Evolutionary conservation across 257 asterid species (phyloP).

Genomic region (Marsdenia floribunda): DNA sequence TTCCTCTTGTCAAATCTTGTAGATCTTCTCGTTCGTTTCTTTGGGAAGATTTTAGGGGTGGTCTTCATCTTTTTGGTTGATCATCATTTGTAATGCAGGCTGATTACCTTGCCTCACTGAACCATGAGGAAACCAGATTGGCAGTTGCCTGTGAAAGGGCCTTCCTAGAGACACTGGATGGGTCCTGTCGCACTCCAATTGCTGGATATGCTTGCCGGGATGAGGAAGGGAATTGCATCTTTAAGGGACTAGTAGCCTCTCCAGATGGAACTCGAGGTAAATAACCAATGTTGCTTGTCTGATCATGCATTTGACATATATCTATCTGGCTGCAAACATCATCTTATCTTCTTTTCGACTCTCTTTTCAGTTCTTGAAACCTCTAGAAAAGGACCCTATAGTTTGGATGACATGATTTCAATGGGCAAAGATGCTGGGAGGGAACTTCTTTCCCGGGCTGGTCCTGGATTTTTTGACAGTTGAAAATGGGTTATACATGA

Average conservation of each 20-base stretch:
- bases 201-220: slow-evolving; percentile 82
- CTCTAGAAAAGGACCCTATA: slow-evolving; percentile 66
- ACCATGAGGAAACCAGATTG: slow-evolving; percentile 93
- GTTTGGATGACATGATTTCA: slow-evolving; percentile 60
- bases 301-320: neutral
- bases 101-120: slow-evolving; percentile 64
- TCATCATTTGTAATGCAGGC: slow-evolving; percentile 39
- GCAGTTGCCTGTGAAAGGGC: slow-evolving; percentile 92
- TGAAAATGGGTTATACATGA: neutral
- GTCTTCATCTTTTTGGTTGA: slow-evolving; percentile 9
- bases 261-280: slow-evolving; percentile 88
- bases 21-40: neutral
- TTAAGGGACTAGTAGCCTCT: slow-evolving; percentile 82
- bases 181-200: slow-evolving; percentile 92
- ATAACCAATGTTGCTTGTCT: neutral
- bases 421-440: slow-evolving; percentile 94
- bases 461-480: slow-evolving; percentile 68
- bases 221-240: slow-evolving; percentile 67
- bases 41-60: neutral
- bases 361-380: slow-evolving; percentile 63
- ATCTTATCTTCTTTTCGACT: slow-evolving; percentile 1
- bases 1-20: neutral
- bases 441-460: slow-evolving; percentile 78
- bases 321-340: no score
- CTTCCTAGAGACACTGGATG: slow-evolving; percentile 70